Conservation (phyloP, 2,329 filamentous ascomycete species). For the Grosmannia huntii region DNA sequence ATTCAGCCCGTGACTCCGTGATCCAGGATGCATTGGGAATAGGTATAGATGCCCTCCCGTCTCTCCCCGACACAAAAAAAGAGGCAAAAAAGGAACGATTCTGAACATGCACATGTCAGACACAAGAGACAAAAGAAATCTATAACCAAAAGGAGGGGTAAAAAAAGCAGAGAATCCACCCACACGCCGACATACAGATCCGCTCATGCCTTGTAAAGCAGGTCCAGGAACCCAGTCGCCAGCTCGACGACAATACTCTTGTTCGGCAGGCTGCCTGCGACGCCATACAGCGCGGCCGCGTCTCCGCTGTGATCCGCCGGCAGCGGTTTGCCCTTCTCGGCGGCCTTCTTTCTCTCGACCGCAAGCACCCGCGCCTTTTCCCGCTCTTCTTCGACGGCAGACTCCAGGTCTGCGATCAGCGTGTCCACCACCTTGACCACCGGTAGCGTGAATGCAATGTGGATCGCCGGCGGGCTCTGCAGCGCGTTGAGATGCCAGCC, state of each 20-base stretch:
- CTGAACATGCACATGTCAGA: not conserved
- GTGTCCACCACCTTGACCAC: conserved; percentile 70
- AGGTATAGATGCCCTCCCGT: not conserved
- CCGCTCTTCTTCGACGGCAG: conserved; percentile 56
- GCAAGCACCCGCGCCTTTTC: conserved; percentile 66
- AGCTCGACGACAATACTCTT: conserved; percentile 89
- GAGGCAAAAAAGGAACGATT: not conserved
- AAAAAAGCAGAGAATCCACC: not conserved
- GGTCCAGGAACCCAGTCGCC: conserved; percentile 82
- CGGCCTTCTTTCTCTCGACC: conserved; percentile 50
- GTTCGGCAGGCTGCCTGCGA: conserved; percentile 87
- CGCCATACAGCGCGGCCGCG: conserved; percentile 81
- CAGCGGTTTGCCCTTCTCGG: conserved; percentile 41
- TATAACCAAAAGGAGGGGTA: no score
- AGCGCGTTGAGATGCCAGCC: conserved; percentile 96
- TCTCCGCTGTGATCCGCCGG: conserved; percentile 43
- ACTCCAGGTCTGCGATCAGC: conserved; percentile 60
- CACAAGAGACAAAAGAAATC: not conserved
- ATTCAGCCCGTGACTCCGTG: not conserved
- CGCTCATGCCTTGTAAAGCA: conserved; percentile 57
- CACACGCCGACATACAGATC: not conserved
- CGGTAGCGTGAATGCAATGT: conserved; percentile 85
- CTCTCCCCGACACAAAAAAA: not conserved
- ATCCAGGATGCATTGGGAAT: not conserved
- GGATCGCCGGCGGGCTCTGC: conserved; percentile 82